Evolutionary conservation across 179 eudicot genomes (phyloP), one percentile per base, ranked within the genome.

Genomic region (Pouteria campechiana): DNA sequence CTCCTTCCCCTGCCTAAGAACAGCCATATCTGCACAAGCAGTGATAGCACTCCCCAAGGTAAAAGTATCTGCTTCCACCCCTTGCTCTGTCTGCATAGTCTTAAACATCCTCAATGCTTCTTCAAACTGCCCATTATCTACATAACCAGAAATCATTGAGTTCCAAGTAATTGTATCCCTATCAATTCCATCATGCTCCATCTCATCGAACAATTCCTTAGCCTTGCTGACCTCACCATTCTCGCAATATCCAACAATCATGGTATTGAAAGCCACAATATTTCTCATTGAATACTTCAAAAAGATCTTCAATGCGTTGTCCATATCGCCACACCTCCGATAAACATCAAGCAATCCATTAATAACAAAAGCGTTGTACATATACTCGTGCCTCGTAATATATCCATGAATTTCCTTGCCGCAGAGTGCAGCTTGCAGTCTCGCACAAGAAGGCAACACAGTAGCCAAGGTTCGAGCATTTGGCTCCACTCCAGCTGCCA

Each of bases 311-410:
- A 24, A 40, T 40, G 78, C 67, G 39, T 52, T 65, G 10, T 19
- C 61, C 70, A 74, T 62, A 59, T 71, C 72, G 4, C 55, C 57
- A 55, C 76, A 71, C 60, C 73, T 72, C 60, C 79, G 54, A 24
- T 75, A 79, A 23, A 75, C 62, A 69, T 75, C 82, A 36, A 69
- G 60, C 46, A 79, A 53, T 28, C 82, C 87, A 50, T 79, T 75
- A 27, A 79, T 72, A 19, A 79, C 44, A 41, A 75, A 62, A 17
- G 76, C 57, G 48, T 62, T 68, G 21, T 37, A 39, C 64, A 75
- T 58, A 41, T 51, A 72, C 25, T 61, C 79, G 30, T 40, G 68
- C 34, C 82, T 75, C 2, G 54, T 63, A 22, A 75, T 54, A 44
- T 65, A 75, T 16, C 74, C 76, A 61, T 79, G 75, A n/a, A 79